Evolutionary conservation across 805 yeast genomes (phyloP).

Genomic region (Teunomyces panamensis): DNA sequence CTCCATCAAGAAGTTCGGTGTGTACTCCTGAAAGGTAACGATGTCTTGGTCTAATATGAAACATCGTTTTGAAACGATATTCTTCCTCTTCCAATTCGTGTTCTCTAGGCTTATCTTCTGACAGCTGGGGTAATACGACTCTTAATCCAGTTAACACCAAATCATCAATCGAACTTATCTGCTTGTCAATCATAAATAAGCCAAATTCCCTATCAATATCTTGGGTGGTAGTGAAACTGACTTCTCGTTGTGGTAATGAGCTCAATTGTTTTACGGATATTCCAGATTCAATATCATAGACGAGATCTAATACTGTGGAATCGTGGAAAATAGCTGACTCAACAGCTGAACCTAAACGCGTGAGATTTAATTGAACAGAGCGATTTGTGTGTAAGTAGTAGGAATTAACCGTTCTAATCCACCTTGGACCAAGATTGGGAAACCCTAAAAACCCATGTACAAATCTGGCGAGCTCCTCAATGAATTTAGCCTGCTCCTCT

Average conservation of each 20-base stretch:
- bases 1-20: conserved; percentile 19
- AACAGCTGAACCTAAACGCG: not conserved
- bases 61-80: conserved; percentile 32
- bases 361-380: conserved; percentile 4
- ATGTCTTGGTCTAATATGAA: conserved; percentile 42
- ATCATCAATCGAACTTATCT: conserved; percentile 31
- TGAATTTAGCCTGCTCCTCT: conserved; percentile 18
- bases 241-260: not conserved
- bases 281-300: not conserved
- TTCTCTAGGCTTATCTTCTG: conserved; percentile 4
- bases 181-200: conserved; percentile 28
- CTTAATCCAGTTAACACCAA: conserved; percentile 35
- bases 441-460: conserved; percentile 18
- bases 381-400: conserved; percentile 21
- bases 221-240: conserved; percentile 1
- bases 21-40: conserved; percentile 10
- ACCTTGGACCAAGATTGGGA: conserved; percentile 11
- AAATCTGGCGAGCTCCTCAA: conserved; percentile 15
- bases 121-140: conserved; percentile 14
- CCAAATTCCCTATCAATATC: conserved; percentile 31
- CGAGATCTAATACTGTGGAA: not conserved
- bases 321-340: not conserved
- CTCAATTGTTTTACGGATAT: not conserved
- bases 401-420: conserved; percentile 29
- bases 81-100: conserved; percentile 11